These are phyloP conservation scores for Colletotrichum simmondsii DNA, from an alignment of 2,329 filamentous ascomycete species.

Conservation along the genomic window DNA sequence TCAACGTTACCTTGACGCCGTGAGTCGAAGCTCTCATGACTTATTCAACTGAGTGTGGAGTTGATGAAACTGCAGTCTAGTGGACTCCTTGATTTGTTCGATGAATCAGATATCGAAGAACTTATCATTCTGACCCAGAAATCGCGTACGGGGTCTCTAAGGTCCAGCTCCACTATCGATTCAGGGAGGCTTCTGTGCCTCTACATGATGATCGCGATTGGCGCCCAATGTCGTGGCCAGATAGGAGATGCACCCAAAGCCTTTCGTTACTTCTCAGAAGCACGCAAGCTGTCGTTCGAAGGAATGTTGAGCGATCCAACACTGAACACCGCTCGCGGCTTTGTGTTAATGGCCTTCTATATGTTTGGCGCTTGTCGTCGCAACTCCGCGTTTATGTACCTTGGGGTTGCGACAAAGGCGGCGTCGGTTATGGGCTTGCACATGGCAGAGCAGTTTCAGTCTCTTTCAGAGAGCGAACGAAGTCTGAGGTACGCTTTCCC, in stretches of 20 bases:
- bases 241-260: slow-evolving; percentile 31
- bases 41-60: background rate
- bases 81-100: slow-evolving; percentile 47
- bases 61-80: slow-evolving; percentile 40
- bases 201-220: slow-evolving; percentile 63
- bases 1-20: slow-evolving; percentile 16
- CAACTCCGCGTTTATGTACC: slow-evolving; percentile 72
- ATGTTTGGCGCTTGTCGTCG: slow-evolving; percentile 68
- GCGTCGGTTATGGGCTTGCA: slow-evolving; percentile 68
- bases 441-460: slow-evolving; percentile 44
- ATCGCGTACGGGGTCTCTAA: background rate
- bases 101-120: slow-evolving; percentile 3
- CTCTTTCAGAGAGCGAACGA: slow-evolving; percentile 34
- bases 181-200: background rate
- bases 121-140: background rate
- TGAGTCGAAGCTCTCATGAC: background rate
- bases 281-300: slow-evolving; percentile 58
- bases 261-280: slow-evolving; percentile 56
- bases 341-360: slow-evolving; percentile 68
- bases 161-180: background rate
- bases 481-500: slow-evolving; percentile 36
- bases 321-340: slow-evolving; percentile 61
- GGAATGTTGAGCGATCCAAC: slow-evolving; percentile 65
- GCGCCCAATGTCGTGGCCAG: slow-evolving; percentile 53
- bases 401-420: slow-evolving; percentile 68